Evolutionary conservation across 2,329 filamentous ascomycete species (phyloP).

Genomic region (Arthroderma uncinatum): DNA sequence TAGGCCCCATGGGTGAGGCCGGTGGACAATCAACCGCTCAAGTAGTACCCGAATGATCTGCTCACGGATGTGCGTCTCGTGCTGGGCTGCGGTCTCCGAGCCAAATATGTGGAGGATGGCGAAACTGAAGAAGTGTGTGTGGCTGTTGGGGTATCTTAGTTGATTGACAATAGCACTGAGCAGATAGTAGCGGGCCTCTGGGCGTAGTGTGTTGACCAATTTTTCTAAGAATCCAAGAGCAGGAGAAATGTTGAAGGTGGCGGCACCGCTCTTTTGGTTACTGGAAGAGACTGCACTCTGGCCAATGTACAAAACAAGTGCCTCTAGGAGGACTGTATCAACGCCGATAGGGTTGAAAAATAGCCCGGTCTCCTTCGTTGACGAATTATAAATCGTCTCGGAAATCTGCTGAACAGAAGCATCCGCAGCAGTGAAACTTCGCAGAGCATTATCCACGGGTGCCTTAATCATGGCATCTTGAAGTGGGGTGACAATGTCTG

Average conservation of each 20-base stretch:
- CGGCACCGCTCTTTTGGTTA: constrained; percentile 45
- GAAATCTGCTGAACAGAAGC: constrained; percentile 60
- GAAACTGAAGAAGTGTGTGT: constrained; percentile 89
- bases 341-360: constrained; percentile 57
- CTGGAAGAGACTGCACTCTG: constrained; percentile 55
- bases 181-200: constrained; percentile 75
- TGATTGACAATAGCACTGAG: constrained; percentile 80
- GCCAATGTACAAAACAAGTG: constrained; percentile 73
- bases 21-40: constrained; percentile 76
- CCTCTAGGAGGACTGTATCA: constrained; percentile 62
- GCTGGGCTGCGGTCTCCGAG: constrained; percentile 54
- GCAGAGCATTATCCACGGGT: constrained; percentile 42
- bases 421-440: constrained; percentile 54
- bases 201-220: constrained; percentile 60
- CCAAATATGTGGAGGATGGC: constrained; percentile 76
- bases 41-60: constrained; percentile 81
- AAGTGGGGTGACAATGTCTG: constrained; percentile 46
- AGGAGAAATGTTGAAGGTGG: constrained; percentile 54
- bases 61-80: constrained; percentile 73
- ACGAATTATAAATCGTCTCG: constrained; percentile 55
- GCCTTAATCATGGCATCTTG: constrained; percentile 43
- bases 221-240: constrained; percentile 64
- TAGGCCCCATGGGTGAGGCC: constrained; percentile 92
- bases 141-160: constrained; percentile 75
- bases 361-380: constrained; percentile 50